Percentiles rank a stretch among this genome's conserved stretches.
Conservation (phyloP, 2,329 filamentous ascomycete genomes). For the Pseudofabraea citricarpa region DNA sequence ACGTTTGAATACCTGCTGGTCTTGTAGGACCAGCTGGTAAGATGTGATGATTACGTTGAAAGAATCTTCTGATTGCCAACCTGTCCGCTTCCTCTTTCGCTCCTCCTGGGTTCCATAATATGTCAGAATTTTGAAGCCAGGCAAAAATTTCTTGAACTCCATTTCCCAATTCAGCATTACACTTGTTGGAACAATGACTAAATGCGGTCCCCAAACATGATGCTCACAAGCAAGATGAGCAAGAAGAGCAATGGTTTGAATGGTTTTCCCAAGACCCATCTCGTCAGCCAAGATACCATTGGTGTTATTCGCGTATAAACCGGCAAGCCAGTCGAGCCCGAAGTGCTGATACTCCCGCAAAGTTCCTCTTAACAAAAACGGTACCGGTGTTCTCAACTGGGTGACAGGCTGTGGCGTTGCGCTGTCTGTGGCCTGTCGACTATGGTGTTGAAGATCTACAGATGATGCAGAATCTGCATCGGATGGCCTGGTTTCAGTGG, state of each 20-base stretch:
- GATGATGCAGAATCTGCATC: slow-evolving; percentile 29
- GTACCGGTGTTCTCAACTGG: slow-evolving; percentile 63
- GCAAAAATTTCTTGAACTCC: slow-evolving; percentile 99
- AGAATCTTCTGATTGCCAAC: slow-evolving; percentile 87
- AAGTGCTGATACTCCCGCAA: slow-evolving; percentile 95
- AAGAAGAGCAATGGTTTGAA: slow-evolving; percentile 91
- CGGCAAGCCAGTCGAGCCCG: slow-evolving; percentile 95
- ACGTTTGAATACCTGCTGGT: slow-evolving; percentile 89
- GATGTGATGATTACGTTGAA: slow-evolving; percentile 99
- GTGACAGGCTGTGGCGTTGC: slow-evolving; percentile 33
- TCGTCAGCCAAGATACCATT: slow-evolving; percentile 97
- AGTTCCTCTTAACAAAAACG: slow-evolving; percentile 79
- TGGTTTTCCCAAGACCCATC: slow-evolving; percentile 98
- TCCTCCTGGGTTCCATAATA: slow-evolving; percentile 96
- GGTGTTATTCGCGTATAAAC: slow-evolving; percentile 84
- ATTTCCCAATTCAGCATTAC: slow-evolving; percentile 99
- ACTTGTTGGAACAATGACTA: slow-evolving; percentile 94
- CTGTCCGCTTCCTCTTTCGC: slow-evolving; percentile 81
- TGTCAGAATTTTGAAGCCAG: slow-evolving; percentile 94
- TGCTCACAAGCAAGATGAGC: slow-evolving; percentile 89
- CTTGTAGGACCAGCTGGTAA: slow-evolving; percentile 92
- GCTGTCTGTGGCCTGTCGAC: slow-evolving; percentile 28
- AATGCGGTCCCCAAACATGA: slow-evolving; percentile 90
- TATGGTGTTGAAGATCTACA: slow-evolving; percentile 25
- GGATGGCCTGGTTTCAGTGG: slow-evolving; percentile 27